Evolutionary conservation across 441 rosid species (phyloP).

Genomic region (Erodium texanum): DNA sequence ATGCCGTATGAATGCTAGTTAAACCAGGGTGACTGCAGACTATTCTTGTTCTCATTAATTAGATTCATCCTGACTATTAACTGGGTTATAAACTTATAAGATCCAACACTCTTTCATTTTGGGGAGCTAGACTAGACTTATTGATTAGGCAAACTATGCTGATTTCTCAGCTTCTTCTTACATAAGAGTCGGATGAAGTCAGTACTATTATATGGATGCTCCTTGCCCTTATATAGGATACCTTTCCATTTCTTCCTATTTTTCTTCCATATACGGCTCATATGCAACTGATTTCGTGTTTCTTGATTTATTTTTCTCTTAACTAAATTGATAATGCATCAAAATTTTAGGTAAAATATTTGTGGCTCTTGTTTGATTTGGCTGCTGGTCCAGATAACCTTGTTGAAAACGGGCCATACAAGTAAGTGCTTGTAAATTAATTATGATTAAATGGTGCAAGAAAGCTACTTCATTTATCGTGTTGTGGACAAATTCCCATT

Average conservation of each 20-base stretch:
- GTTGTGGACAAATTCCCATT: conserved; percentile 7
- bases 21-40: neutral
- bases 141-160: neutral
- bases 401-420: conserved; percentile 96
- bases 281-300: conserved; percentile 3
- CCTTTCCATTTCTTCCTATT: neutral
- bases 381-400: conserved; percentile 84
- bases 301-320: neutral
- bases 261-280: conserved; percentile 7
- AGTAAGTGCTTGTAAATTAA: conserved; percentile 35
- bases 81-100: neutral
- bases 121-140: neutral
- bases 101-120: neutral
- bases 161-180: neutral
- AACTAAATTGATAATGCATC: conserved; percentile 11
- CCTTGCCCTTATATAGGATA: neutral
- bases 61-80: neutral
- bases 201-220: neutral
- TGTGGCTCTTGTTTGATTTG: conserved; percentile 96
- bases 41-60: neutral
- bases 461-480: neutral
- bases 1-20: neutral
- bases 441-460: neutral
- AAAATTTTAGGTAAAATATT: conserved; percentile 64
- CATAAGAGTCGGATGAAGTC: neutral